Evolutionary conservation across 2,329 filamentous ascomycete species (phyloP), one percentile per base, ranked within the genome.

Genomic region (Exophiala sideris): DNA sequence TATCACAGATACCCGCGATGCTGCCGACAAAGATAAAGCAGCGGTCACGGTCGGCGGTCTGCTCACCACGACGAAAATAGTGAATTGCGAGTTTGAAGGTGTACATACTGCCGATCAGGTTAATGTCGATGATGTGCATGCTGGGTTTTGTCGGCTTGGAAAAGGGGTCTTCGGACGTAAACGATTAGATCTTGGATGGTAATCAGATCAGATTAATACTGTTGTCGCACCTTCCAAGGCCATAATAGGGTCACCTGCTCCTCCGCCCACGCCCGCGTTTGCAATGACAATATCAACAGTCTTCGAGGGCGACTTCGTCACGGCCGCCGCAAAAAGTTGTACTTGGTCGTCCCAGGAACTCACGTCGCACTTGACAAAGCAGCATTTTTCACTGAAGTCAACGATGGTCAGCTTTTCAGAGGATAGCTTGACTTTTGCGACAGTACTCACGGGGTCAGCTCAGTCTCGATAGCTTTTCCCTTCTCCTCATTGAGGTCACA

Each of bases 221-320:
- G 38, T 40, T 40, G 12, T 40, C 12, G 38, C 33, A 48, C 47
- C 52, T 51, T 55, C 52, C 24, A 55, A 33, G 7, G 29, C 12
- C 52, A 55, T 55, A 47, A 55, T 38, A 8, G 52, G 52, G 41
- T 55, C 52, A 5, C 49, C 49, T 10, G 49, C 20, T 11, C 50
- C 50, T 48, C 50, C 29, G 20, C 66, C 65, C 21, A 77, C 74
- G 8, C 76, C 76, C 1, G 76, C 76, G 58, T 78, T 78, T 1
- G 76, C 73, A 50, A 78, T 72, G 11, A 78, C 76, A n/a, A 78
- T 62, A 52, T 78, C 76, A 24, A 76, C 69, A 42, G 68, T 71
- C 0, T 71, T 68, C 18, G 62, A 56, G 0, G 73, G 73, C 6
- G 71, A 74, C 36, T 65, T 62, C 1, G 49, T 52, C 12, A 69